Evolutionary conservation across 2,329 filamentous ascomycete species (phyloP), one percentile per base, ranked within the genome.

Genomic region (Penicillium fuscoglaucum): DNA sequence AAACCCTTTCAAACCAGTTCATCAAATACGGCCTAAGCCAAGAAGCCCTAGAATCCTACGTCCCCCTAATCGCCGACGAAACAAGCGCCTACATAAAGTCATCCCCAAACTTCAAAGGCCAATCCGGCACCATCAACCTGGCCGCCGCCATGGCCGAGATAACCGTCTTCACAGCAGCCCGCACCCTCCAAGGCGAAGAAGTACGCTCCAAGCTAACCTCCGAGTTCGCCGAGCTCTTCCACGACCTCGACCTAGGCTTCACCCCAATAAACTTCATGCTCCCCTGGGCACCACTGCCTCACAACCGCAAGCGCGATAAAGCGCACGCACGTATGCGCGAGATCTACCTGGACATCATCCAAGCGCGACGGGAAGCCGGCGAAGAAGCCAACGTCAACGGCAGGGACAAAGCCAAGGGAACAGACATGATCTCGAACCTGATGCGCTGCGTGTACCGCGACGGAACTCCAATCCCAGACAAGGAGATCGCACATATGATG

Each of bases 401-500:
- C n/a, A 47, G 33, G 8, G 31, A 54, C 10, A 77, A 79, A 64
- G 70, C 72, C 33, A 80, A 84, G 19, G 77, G 79, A 0, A 80
- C 82, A 58, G 76, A 93, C 72, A 93, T 93, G 86, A 90, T 93
- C 70, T 87, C 83, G 80, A 90, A 93, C 71, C 74, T 93, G 56
- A 92, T 93, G 89, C 80, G 82, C 64, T 89, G 87, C 72, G 82
- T 77, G 12, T 93, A 93, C 83, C 92, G 92, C 77, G 82, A 90
- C 66, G 90, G 90, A 47, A 81, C 78, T 12, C 76, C 80, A 0
- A 76, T 93, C 1, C 87, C 90, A 0, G 90, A 93, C 71, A 83
- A 86, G 65, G 90, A 93, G 70, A 85, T 93, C 52, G 89, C 90
- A 0, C 87, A 91, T 74, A 90, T 93, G 82, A 92, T 93, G 90